These are phyloP conservation scores for Blumeria hordei DNA, from an alignment of 2,329 filamentous ascomycete species.

Conservation along the genomic window DNA sequence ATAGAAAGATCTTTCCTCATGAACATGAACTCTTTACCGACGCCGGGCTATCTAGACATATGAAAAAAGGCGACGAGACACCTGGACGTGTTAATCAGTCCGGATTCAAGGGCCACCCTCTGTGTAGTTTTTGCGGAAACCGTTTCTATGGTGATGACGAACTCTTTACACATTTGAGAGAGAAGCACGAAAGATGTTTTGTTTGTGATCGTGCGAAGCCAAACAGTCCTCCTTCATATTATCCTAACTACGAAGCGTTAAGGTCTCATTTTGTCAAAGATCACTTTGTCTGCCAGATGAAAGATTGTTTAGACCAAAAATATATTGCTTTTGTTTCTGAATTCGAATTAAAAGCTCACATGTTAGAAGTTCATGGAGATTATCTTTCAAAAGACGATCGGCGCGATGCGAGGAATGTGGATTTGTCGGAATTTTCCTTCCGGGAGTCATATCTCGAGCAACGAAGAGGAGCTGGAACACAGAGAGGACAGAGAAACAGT, in stretches of 20 bases:
- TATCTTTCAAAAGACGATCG: conserved; percentile 61
- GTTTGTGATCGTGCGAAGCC: conserved; percentile 45
- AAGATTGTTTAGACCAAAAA: conserved; percentile 85
- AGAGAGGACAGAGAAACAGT: conserved; percentile 8
- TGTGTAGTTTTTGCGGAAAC: conserved; percentile 78
- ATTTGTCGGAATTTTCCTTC: conserved; percentile 69
- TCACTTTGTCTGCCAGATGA: conserved; percentile 65
- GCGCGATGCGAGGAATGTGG: conserved; percentile 61
- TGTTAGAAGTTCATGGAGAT: conserved; percentile 59
- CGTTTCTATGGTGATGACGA: conserved; percentile 94
- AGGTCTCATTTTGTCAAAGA: conserved; percentile 72
- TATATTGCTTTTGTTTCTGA: conserved; percentile 92
- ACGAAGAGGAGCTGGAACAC: conserved; percentile 22
- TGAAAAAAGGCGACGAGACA: conserved; percentile 73
- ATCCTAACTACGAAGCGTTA: conserved; percentile 63
- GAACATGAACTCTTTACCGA: conserved; percentile 82
- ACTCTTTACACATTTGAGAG: conserved; percentile 75
- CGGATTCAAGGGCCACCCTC: conserved; percentile 84
- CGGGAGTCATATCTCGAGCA: conserved; percentile 42
- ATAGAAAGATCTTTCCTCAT: conserved; percentile 97
- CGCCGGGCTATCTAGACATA: conserved; percentile 62
- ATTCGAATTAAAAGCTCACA: conserved; percentile 84
- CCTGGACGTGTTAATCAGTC: conserved; percentile 80
- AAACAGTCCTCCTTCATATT: conserved; percentile 53
- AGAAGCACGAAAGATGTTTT: conserved; percentile 86